Base-by-base conservation (phyloP, 306 rosid species). In the Vigna trinervia region DNA sequence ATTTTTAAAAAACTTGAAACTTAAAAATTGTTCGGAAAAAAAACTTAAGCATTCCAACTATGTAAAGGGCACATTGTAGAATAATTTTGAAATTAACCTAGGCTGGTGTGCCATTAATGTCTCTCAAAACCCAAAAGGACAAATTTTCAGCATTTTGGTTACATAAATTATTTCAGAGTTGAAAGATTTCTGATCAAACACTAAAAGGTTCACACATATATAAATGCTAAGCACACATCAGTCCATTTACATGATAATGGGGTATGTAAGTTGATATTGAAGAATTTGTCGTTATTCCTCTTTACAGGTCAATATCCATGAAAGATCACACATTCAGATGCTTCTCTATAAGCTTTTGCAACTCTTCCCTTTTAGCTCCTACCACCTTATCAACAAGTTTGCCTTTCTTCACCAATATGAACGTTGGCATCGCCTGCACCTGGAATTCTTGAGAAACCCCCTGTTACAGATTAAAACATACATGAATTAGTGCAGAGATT, bases 401-500 rank as follows among this genome's bases (percentile, higher is more conserved):
- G 0, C 98, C 98, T 23, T 84, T 87, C 89, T 89, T 91, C 12
- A 91, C 19, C 73, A 94, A 76, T 72, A 94, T 60, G 87, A 90
- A 90, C 60, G 97, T 82, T 64, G 98, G 98, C 93, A 91, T 85
- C 81, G 91, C 89, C 46, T 88, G 86, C 76, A 91, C 94, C 11
- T 83, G 83, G 69, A 70, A 91, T 69, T 84, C 89, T 72, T 72
- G 48, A 22, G 91, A 69, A 8, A 94, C 90, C 28, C 75, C 88
- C 98, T 94, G 81, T 80, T 77, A 22, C 53, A 75, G 26, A 38
- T 38, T 69, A 5, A 2, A 20, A 43, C 3, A 13, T 74, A 43
- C 3, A 13, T 74, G 26, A 30, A 34, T 34, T 5, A 13, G 34
- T 47, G 11, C 32, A 52, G 11, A 64, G 13, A 20, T n/a, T 5